Evolutionary conservation across 2,329 filamentous ascomycete species (phyloP).

Genomic region (Fusarium avenaceum): DNA sequence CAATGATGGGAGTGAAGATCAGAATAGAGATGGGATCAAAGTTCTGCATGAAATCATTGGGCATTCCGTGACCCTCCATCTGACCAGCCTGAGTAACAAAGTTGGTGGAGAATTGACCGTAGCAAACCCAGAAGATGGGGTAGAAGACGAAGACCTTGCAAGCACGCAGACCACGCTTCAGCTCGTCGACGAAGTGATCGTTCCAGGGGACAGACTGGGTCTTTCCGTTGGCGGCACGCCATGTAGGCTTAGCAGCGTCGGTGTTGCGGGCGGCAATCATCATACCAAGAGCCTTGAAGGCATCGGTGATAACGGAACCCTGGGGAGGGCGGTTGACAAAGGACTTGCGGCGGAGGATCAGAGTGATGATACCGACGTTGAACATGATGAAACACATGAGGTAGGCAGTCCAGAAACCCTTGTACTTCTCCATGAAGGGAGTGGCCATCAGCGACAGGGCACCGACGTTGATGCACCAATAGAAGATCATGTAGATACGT

Average conservation of each 20-base stretch:
- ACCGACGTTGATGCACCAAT: constrained; percentile 81
- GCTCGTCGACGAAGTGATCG: constrained; percentile 78
- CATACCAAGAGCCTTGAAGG: constrained; percentile 65
- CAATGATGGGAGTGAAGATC: constrained; percentile 75
- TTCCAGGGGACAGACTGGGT: constrained; percentile 68
- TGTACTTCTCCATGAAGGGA: constrained; percentile 74
- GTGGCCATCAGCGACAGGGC: constrained; percentile 76
- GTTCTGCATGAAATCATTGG: constrained; percentile 78
- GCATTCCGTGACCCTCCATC: constrained; percentile 73
- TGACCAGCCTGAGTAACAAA: constrained; percentile 72
- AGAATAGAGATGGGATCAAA: constrained; percentile 76
- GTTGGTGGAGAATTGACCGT: constrained; percentile 76
- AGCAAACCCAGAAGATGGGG: constrained; percentile 76
- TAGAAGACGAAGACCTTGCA: constrained; percentile 79
- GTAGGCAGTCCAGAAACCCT: constrained; percentile 77
- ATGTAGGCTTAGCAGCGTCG: constrained; percentile 76
- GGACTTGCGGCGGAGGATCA: constrained; percentile 62
- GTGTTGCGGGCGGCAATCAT: constrained; percentile 59
- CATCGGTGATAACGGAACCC: constrained; percentile 74
- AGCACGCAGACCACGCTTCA: constrained; percentile 75
- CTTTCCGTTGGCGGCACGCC: constrained; percentile 67
- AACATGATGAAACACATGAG: constrained; percentile 72
- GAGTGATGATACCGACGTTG: constrained; percentile 67
- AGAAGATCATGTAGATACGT: constrained; percentile 81
- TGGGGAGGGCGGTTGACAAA: constrained; percentile 68